Percentiles rank a stretch among this genome's conserved stretches.
Conservation (phyloP, 2,329 filamentous ascomycete species). For the Elsinoe fawcettii region DNA sequence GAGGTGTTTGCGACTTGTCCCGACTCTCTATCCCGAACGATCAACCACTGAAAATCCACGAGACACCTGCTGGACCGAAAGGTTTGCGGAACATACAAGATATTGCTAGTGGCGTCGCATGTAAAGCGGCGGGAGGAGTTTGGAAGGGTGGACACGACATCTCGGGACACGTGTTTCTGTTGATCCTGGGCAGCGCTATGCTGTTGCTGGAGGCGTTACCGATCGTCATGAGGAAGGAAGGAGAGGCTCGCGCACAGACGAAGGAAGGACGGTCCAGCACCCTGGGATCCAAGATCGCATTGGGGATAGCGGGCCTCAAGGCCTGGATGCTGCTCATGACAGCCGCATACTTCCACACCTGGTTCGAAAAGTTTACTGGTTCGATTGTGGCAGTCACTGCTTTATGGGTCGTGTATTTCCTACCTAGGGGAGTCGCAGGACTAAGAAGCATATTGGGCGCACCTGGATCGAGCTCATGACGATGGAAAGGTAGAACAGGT, state of each 20-base stretch:
- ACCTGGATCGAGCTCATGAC: conserved; percentile 30
- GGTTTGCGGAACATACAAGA: conserved; percentile 25
- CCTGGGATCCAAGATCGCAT: conserved; percentile 48
- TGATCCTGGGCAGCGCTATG: conserved; percentile 76
- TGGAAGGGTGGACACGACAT: conserved; percentile 97
- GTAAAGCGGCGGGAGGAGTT: conserved; percentile 69
- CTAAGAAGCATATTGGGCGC: conserved; percentile 39
- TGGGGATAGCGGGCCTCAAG: conserved; percentile 59
- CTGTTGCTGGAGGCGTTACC: conserved; percentile 72
- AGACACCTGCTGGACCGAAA: conserved; percentile 23
- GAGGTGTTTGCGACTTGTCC: conserved; percentile 65
- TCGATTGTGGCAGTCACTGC: conserved; percentile 40
- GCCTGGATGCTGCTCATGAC: conserved; percentile 99
- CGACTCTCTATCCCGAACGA: conserved; percentile 29
- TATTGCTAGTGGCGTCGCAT: conserved; percentile 52
- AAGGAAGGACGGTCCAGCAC: conserved; percentile 40
- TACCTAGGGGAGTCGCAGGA: conserved; percentile 38
- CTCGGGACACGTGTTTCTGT: conserved; percentile 86
- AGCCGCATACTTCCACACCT: conserved; percentile 96
- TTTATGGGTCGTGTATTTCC: conserved; percentile 41
- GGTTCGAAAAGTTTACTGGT: conserved; percentile 76
- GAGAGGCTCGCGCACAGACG: conserved; percentile 41
- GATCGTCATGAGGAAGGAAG: conserved; percentile 59
- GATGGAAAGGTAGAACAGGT: not conserved
- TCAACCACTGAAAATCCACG: conserved; percentile 39